These are phyloP conservation scores for Friedmanniomyces simplex DNA, from an alignment of 495 filamentous ascomycete genomes.

Conservation along the genomic window DNA sequence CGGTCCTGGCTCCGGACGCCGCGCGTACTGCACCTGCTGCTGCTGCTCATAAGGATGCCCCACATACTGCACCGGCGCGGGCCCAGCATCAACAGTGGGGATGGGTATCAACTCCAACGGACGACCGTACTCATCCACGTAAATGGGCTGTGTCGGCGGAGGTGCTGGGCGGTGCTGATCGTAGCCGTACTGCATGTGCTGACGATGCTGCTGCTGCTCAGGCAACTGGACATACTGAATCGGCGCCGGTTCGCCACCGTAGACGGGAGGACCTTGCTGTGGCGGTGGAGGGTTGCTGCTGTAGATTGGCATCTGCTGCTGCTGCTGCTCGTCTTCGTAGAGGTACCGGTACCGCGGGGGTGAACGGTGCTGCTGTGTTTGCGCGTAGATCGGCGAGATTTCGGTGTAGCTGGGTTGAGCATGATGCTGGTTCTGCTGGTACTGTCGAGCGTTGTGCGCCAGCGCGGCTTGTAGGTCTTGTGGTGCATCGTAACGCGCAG, in stretches of 20 bases:
- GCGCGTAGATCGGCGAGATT: not conserved
- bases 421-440: conserved; percentile 5
- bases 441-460: not conserved
- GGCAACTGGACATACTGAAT: conserved; percentile 1
- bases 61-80: conserved; percentile 13
- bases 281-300: too few species aligned
- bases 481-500: not conserved
- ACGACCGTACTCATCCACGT: conserved; percentile 11
- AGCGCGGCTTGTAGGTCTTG: conserved; percentile 2
- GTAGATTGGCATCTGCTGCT: not conserved
- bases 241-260: not conserved
- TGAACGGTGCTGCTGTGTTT: not conserved
- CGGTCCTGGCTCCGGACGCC: too few species aligned
- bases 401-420: not conserved
- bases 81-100: conserved; percentile 6
- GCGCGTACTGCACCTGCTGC: not conserved
- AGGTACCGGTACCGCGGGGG: conserved; percentile 8
- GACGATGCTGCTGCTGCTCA: not conserved
- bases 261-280: not conserved
- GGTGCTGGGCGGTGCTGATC: not conserved
- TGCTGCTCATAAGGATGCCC: conserved; percentile 12
- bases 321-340: conserved; percentile 6
- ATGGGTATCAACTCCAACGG: conserved; percentile 9
- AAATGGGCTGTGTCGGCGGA: conserved; percentile 4
- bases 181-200: conserved; percentile 13